Conservation (phyloP, 352 stramenopile genomes). For the Pseudoperonospora humuli region DNA sequence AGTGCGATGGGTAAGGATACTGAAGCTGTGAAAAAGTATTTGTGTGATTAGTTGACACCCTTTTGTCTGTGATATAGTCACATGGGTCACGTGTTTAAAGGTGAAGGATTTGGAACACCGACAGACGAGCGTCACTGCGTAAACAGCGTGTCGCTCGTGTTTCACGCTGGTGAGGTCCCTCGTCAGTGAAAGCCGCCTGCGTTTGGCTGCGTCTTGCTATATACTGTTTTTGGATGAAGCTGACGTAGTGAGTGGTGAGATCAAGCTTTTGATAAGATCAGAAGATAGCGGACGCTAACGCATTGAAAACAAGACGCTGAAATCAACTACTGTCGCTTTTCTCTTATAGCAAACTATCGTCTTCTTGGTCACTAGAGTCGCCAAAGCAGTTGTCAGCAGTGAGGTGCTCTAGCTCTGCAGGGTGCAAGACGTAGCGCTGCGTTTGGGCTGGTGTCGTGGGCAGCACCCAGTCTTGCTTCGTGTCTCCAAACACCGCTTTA, state of each 20-base stretch:
- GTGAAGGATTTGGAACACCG: conserved; percentile 79
- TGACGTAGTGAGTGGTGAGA: conserved; percentile 1
- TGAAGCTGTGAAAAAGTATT: neutral
- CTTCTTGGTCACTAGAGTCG: conserved; percentile 40
- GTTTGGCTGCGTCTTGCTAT: neutral
- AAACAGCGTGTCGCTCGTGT: conserved; percentile 86
- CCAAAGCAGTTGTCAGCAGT: conserved; percentile 35
- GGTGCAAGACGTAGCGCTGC: conserved; percentile 27
- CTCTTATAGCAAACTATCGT: conserved; percentile 47
- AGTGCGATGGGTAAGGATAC: conserved; percentile 66
- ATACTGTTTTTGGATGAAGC: conserved; percentile 1
- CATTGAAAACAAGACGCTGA: conserved; percentile 5
- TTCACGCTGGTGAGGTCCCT: conserved; percentile 56
- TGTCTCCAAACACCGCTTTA: conserved; percentile 43
- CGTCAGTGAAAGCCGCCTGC: conserved; percentile 19
- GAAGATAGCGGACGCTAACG: conserved; percentile 2
- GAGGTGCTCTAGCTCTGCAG: conserved; percentile 42
- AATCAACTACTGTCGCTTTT: conserved; percentile 18
- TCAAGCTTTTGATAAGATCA: conserved; percentile 7
- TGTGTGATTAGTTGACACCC: neutral
- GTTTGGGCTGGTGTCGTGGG: conserved; percentile 23
- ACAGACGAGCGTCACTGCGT: conserved; percentile 88
- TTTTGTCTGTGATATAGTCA: conserved; percentile 38
- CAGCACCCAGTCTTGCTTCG: conserved; percentile 47
- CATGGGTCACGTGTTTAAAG: conserved; percentile 89